Evolutionary conservation across 768 basidiomycete genomes (phyloP).

Genomic region (Filobasidium floriforme): DNA sequence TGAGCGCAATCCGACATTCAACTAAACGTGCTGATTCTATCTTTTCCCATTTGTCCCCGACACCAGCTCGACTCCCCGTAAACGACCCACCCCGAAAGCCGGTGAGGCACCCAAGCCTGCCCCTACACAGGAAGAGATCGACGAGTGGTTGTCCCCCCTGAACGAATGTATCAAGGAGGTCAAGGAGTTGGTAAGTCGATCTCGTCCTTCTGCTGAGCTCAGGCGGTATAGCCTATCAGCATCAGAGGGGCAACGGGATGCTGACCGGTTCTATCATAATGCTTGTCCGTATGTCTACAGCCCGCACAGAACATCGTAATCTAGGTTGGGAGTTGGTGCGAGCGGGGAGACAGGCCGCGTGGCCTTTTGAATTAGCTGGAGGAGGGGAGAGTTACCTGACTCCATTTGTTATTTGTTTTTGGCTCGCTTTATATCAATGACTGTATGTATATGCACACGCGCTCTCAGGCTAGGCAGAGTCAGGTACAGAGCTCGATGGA

Average conservation of each 20-base stretch:
- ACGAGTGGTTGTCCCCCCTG: slow-evolving; percentile 79
- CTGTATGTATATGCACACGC: too few relatives aligned
- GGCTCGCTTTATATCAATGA: too few relatives aligned
- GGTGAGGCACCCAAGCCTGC: slow-evolving; percentile 34
- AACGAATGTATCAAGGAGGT: slow-evolving; percentile 81
- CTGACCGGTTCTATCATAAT: neutral
- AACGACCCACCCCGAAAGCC: slow-evolving; percentile 35
- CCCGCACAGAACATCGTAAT: neutral
- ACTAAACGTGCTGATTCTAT: too few relatives aligned
- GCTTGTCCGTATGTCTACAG: neutral
- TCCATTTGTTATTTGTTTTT: too few relatives aligned
- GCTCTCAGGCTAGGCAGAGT: too few relatives aligned
- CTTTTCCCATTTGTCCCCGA: neutral
- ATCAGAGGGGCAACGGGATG: too few relatives aligned
- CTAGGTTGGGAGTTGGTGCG: neutral
- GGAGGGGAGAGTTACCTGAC: too few relatives aligned
- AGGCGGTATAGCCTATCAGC: too few relatives aligned
- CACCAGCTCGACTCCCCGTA: slow-evolving; percentile 30
- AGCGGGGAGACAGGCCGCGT: too few relatives aligned
- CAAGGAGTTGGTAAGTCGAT: slow-evolving; percentile 53
- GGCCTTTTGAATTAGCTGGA: too few relatives aligned
- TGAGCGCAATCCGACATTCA: too few relatives aligned
- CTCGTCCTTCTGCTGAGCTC: neutral
- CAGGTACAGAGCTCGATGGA: too few relatives aligned
- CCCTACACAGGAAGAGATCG: slow-evolving; percentile 50